These are phyloP conservation scores for Cercospora berteroae DNA, from an alignment of 2,329 filamentous ascomycete species.

Conservation along the genomic window DNA sequence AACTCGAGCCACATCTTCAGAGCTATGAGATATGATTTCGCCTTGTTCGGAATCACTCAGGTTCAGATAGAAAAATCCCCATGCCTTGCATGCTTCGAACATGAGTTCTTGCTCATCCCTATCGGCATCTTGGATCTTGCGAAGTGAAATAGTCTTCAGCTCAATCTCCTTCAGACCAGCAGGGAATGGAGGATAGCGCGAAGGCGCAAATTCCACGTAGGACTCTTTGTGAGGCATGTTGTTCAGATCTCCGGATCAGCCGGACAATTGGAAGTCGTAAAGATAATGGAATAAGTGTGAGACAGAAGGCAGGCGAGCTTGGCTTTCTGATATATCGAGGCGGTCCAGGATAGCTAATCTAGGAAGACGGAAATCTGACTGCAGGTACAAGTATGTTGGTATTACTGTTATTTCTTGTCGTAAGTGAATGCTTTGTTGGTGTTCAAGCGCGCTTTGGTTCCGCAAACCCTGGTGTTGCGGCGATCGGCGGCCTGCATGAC, in stretches of 20 bases:
- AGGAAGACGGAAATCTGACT: not conserved
- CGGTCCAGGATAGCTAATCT: not conserved
- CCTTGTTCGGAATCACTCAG: constrained; percentile 38
- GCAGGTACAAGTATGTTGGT: not conserved
- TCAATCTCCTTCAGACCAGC: constrained; percentile 29
- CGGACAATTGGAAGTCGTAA: not conserved
- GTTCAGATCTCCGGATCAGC: not conserved
- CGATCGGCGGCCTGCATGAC: not conserved
- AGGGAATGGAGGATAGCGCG: constrained; percentile 45
- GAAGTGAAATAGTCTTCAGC: constrained; percentile 41
- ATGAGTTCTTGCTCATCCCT: constrained; percentile 39
- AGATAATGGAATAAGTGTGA: not conserved
- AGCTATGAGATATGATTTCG: constrained; percentile 30
- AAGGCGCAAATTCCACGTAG: constrained; percentile 34
- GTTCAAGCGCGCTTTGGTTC: not conserved
- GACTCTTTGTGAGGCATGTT: constrained; percentile 36
- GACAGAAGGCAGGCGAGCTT: not conserved
- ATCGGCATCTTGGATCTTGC: constrained; percentile 41
- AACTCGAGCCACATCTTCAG: constrained; percentile 36
- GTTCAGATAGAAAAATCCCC: constrained; percentile 59
- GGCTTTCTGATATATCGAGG: not conserved
- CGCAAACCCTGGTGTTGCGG: not conserved
- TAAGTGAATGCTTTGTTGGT: not conserved
- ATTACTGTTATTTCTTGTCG: not conserved
- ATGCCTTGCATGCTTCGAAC: constrained; percentile 45